Conservation (phyloP, 129 eudicot genomes). For the Logfia minima region DNA sequence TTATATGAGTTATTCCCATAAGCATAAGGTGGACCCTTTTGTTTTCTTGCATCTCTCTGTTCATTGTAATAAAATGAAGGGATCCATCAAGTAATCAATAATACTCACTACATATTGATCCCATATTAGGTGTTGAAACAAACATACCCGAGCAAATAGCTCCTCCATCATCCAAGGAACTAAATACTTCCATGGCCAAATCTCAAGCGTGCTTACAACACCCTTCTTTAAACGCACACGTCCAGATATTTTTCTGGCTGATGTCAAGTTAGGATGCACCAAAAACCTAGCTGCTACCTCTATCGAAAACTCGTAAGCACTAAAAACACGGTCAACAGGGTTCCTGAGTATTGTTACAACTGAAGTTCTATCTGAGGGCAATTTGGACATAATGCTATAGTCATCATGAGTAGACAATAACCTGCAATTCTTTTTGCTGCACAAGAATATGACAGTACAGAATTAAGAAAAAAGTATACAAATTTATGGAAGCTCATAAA, state of each 20-base stretch:
- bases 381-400: constrained; percentile 84
- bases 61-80: constrained; percentile 12
- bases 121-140: constrained; percentile 16
- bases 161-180: constrained; percentile 99
- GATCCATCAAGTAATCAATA: constrained; percentile 14
- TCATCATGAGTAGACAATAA: constrained; percentile 90
- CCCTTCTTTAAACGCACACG: constrained; percentile 49
- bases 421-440: constrained; percentile 77
- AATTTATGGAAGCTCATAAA: background rate
- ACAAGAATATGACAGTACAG: constrained; percentile 9
- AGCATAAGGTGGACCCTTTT: constrained; percentile 34
- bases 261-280: constrained; percentile 80
- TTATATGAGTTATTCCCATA: constrained; percentile 61
- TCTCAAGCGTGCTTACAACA: constrained; percentile 77
- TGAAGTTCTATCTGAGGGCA: constrained; percentile 75
- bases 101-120: background rate
- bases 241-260: constrained; percentile 53
- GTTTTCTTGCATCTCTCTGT: constrained; percentile 75
- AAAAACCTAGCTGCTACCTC: constrained; percentile 97
- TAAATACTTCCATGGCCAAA: constrained; percentile 99
- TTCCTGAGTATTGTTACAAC: constrained; percentile 84
- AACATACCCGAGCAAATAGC: constrained; percentile 81
- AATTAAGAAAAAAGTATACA: background rate
- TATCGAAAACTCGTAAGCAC: constrained; percentile 87
- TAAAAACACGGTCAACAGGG: constrained; percentile 93